Conservation (phyloP, 2,329 filamentous ascomycete genomes). For the Dactylonectria estremocensis region DNA sequence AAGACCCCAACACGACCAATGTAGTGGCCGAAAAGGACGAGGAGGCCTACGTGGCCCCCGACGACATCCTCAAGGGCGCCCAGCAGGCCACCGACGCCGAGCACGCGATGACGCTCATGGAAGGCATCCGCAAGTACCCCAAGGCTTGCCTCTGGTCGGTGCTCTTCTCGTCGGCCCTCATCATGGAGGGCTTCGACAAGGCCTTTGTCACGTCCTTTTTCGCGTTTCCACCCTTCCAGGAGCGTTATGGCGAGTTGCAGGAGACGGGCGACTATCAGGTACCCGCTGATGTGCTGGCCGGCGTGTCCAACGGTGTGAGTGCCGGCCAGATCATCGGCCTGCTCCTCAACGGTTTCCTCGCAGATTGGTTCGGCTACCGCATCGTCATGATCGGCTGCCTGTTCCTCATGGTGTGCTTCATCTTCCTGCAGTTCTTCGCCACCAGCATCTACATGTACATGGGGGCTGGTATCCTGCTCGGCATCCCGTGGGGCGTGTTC, state of each 20-base stretch:
- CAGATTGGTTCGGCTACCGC: slow-evolving; percentile 62
- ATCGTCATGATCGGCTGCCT: slow-evolving; percentile 62
- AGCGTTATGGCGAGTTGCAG: slow-evolving; percentile 55
- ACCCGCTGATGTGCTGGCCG: slow-evolving; percentile 65
- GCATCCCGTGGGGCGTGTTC: slow-evolving; percentile 63
- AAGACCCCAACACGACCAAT: slow-evolving; percentile 28
- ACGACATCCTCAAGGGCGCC: slow-evolving; percentile 37
- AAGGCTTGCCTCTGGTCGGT: slow-evolving; percentile 56
- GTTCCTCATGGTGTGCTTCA: slow-evolving; percentile 57
- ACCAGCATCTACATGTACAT: slow-evolving; percentile 58
- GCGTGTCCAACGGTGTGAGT: slow-evolving; percentile 62
- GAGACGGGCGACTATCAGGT: slow-evolving; percentile 60
- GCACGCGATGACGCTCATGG: slow-evolving; percentile 50
- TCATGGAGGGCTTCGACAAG: slow-evolving; percentile 60
- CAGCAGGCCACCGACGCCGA: slow-evolving; percentile 42
- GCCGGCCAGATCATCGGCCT: slow-evolving; percentile 66
- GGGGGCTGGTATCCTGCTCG: slow-evolving; percentile 61
- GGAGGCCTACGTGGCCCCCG: slow-evolving; percentile 23
- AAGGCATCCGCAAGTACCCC: slow-evolving; percentile 57
- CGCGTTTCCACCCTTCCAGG: slow-evolving; percentile 54
- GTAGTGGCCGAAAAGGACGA: slow-evolving; percentile 31
- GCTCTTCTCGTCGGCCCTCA: slow-evolving; percentile 55
- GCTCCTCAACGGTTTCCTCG: slow-evolving; percentile 62
- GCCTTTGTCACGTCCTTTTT: slow-evolving; percentile 59
- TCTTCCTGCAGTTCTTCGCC: slow-evolving; percentile 66